phyloP scores from a whole-genome alignment of 2,329 filamentous ascomycete species.

The Aspergillus sp. region DNA sequence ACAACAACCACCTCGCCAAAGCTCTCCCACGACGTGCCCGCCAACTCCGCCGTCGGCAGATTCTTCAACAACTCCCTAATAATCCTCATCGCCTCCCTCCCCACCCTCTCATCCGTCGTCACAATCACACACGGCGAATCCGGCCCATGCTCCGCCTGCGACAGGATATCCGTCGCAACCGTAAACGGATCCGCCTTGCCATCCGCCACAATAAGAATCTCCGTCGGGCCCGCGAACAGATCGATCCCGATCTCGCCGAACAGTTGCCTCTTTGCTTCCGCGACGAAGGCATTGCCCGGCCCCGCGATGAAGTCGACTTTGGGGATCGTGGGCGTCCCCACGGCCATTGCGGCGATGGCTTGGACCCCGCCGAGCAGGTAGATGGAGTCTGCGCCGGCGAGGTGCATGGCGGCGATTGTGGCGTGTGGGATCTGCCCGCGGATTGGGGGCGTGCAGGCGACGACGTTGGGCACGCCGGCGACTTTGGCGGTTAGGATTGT shows the following conservation, averaged over 20 bases:
- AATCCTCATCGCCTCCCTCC: slow-evolving; percentile 36
- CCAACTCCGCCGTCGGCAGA: slow-evolving; percentile 46
- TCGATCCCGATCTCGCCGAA: slow-evolving; percentile 58
- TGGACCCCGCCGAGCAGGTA: slow-evolving; percentile 54
- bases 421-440: slow-evolving; percentile 48
- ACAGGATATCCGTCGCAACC: slow-evolving; percentile 49
- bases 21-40: slow-evolving; percentile 45
- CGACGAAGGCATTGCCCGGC: slow-evolving; percentile 56
- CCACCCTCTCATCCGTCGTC: slow-evolving; percentile 47
- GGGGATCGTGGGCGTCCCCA: slow-evolving; percentile 50
- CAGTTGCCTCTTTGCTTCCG: slow-evolving; percentile 55
- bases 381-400: slow-evolving; percentile 53
- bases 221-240: slow-evolving; percentile 54
- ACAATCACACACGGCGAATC: slow-evolving; percentile 54
- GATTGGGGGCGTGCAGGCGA: slow-evolving; percentile 55
- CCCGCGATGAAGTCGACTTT: slow-evolving; percentile 56
- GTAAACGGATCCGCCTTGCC: slow-evolving; percentile 47
- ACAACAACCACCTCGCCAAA: slow-evolving; percentile 51
- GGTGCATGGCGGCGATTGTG: slow-evolving; percentile 52
- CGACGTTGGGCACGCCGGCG: slow-evolving; percentile 52
- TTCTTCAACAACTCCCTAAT: slow-evolving; percentile 42
- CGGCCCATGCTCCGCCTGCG: slow-evolving; percentile 54
- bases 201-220: slow-evolving; percentile 53
- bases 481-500: slow-evolving; percentile 57
- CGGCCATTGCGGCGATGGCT: slow-evolving; percentile 53